phyloP scores from a whole-genome alignment of 2,329 filamentous ascomycete genomes.

The Lecanoromycetidae sp. region DNA sequence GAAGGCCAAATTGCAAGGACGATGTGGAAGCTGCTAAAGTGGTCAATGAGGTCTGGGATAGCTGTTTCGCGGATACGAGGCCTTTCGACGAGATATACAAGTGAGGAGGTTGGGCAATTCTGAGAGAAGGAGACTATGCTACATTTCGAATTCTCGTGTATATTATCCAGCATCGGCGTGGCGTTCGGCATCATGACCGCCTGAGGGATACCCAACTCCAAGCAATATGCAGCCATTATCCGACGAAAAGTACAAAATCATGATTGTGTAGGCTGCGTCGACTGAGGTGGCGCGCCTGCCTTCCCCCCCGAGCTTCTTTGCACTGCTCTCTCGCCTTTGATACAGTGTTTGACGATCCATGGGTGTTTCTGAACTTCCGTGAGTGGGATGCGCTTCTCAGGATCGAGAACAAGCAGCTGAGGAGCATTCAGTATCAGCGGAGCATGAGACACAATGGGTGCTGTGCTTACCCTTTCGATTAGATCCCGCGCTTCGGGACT shows the following conservation, averaged over 20 bases:
- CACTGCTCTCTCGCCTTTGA: slow-evolving; percentile 38
- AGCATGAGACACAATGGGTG: neutral
- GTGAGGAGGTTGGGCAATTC: slow-evolving; percentile 21
- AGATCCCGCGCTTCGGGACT: slow-evolving; percentile 82
- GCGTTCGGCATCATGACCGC: neutral
- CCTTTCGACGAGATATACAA: slow-evolving; percentile 96
- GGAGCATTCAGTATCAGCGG: too few relatives aligned
- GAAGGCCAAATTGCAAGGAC: slow-evolving; percentile 68
- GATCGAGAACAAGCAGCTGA: slow-evolving; percentile 84
- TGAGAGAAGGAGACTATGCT: neutral
- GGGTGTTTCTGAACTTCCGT: slow-evolving; percentile 82
- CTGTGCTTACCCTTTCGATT: slow-evolving; percentile 63
- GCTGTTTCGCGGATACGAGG: slow-evolving; percentile 84
- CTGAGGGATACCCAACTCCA: neutral
- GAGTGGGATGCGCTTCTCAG: slow-evolving; percentile 81
- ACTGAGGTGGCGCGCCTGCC: slow-evolving; percentile 1
- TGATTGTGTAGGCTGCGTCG: neutral
- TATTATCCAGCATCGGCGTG: neutral
- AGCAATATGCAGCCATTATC: neutral
- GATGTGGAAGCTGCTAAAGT: slow-evolving; percentile 75
- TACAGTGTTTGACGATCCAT: slow-evolving; percentile 94
- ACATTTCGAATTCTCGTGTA: neutral
- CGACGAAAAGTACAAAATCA: too few relatives aligned
- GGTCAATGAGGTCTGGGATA: slow-evolving; percentile 97
- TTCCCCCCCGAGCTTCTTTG: slow-evolving; percentile 30